Conservation (phyloP, 2,329 filamentous ascomycete genomes). For the Ophiocordyceps camponoti-saundersi region DNA sequence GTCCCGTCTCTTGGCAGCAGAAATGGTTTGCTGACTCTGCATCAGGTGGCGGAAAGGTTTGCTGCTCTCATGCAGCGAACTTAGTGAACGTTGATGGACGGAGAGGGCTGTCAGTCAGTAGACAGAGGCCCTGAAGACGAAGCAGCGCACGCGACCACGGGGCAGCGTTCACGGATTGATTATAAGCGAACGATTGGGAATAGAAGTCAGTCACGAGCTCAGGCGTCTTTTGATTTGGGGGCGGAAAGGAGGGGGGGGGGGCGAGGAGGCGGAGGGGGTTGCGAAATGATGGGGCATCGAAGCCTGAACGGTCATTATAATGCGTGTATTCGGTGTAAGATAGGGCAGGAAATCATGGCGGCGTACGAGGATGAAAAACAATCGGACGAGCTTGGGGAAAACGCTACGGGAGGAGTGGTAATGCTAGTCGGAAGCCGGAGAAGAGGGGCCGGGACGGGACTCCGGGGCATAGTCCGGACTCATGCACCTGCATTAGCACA, state of each 20-base stretch:
- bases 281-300: neutral
- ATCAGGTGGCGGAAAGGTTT: slow-evolving; percentile 19
- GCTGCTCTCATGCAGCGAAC: slow-evolving; percentile 16
- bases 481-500: too few species aligned
- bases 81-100: slow-evolving; percentile 4
- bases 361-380: neutral
- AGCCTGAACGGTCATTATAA: neutral
- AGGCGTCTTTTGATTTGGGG: neutral
- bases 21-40: slow-evolving; percentile 2
- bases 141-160: neutral
- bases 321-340: neutral
- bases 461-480: too few species aligned
- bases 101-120: neutral
- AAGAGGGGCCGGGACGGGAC: too few species aligned
- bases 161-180: neutral
- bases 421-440: too few species aligned
- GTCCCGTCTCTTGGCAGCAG: neutral
- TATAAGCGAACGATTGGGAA: neutral
- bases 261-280: neutral
- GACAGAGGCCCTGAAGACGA: neutral
- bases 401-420: too few species aligned
- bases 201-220: neutral
- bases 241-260: neutral
- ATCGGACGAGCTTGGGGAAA: too few species aligned
- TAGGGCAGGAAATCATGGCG: neutral